A percentile compares a stretch with the other conserved stretches of the same genome.
These are phyloP conservation scores for Aspergillus transmontanensis DNA, from an alignment of 2,329 filamentous ascomycete genomes.

Conservation along the genomic window DNA sequence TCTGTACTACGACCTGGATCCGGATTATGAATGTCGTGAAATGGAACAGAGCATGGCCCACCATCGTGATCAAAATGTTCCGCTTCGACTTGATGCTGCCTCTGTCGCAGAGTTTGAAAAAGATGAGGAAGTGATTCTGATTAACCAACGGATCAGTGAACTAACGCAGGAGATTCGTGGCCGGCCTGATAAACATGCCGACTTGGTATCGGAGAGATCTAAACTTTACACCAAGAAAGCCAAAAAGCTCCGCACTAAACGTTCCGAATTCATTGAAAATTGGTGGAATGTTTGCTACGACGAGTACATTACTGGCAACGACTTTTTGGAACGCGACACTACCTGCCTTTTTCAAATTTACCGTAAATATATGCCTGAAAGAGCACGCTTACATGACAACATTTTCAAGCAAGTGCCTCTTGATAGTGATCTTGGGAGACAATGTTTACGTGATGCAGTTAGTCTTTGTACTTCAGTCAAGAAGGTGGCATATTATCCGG, in stretches of 20 bases:
- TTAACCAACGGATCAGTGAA: constrained; percentile 19
- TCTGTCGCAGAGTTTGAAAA: constrained; percentile 14
- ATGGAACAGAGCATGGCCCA: constrained; percentile 28
- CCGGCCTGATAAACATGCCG: constrained; percentile 12
- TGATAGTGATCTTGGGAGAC: constrained; percentile 20
- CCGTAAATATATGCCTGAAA: constrained; percentile 22
- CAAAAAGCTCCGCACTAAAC: constrained; percentile 17
- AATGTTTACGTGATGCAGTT: constrained; percentile 24
- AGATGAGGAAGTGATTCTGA: constrained; percentile 14
- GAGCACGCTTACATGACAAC: constrained; percentile 12
- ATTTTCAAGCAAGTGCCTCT: constrained; percentile 19
- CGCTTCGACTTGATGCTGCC: constrained; percentile 19
- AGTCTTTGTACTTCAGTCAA: constrained; percentile 20
- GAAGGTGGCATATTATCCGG: constrained; percentile 19
- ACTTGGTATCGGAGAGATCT: constrained; percentile 11
- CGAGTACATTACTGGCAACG: constrained; percentile 23
- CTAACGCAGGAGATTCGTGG: constrained; percentile 18
- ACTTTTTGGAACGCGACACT: constrained; percentile 20
- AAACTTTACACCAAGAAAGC: constrained; percentile 23
- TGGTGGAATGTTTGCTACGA: constrained; percentile 24
- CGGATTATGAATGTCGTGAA: constrained; percentile 21
- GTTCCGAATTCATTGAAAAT: constrained; percentile 16
- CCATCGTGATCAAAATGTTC: constrained; percentile 22
- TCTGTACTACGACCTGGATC: constrained; percentile 20
- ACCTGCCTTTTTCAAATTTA: constrained; percentile 25